Conservation (phyloP, 257 asterid genomes). For the Solanum microdontum region DNA sequence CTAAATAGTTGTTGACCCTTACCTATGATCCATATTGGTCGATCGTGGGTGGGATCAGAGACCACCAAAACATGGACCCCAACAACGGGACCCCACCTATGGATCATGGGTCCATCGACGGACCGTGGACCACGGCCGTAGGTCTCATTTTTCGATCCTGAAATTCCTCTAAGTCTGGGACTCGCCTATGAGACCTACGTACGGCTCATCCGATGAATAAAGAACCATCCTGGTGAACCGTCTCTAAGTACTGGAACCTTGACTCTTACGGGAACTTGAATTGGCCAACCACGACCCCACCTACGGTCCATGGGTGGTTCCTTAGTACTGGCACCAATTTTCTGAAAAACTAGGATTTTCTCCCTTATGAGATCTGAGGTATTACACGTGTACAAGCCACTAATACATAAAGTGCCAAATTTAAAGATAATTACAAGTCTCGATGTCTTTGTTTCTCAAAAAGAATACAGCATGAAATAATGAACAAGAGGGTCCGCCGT, state of each 20-base stretch:
- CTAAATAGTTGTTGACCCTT: neutral
- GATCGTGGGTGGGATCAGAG: too few relatives aligned
- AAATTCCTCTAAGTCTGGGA: neutral
- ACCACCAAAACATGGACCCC: neutral
- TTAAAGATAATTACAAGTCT: neutral
- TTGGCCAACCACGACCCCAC: neutral
- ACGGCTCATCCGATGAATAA: neutral
- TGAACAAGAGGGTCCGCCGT: neutral
- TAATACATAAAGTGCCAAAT: neutral
- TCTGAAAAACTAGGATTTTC: neutral
- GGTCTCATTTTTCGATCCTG: neutral
- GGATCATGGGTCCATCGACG: too few relatives aligned
- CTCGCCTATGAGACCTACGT: neutral
- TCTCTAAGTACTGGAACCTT: neutral
- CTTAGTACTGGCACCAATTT: neutral
- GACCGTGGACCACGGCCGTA: neutral
- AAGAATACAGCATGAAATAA: neutral
- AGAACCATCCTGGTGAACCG: neutral
- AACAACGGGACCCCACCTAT: neutral
- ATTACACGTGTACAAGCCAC: neutral
- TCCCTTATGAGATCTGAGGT: neutral
- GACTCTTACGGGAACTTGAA: neutral
- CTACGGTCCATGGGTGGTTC: neutral
- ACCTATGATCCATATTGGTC: neutral
- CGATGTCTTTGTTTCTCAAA: neutral